phyloP scores from a whole-genome alignment of 192 early-diverging fungal species.

The Ambispora gerdemannii region DNA sequence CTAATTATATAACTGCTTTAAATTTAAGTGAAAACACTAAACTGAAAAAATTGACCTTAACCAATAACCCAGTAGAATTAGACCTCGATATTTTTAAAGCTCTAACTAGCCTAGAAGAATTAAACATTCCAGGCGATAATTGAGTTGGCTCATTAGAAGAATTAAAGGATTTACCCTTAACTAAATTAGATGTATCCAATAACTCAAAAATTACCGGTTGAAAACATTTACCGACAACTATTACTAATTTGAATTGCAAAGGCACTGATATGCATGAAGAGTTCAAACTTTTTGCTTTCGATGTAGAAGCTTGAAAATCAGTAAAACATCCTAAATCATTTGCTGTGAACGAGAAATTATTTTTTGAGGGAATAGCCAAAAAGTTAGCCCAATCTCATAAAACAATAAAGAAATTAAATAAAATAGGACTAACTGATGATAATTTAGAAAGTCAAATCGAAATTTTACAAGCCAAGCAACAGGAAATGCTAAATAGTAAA shows the following conservation, averaged over 20 bases:
- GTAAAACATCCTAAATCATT: neutral
- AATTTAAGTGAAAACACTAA: neutral
- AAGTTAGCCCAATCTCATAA: neutral
- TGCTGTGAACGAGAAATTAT: neutral
- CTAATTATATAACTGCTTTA: neutral
- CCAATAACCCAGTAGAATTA: neutral
- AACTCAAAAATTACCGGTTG: neutral
- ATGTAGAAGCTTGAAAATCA: neutral
- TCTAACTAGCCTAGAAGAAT: neutral
- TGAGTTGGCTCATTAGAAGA: neutral
- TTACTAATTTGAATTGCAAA: neutral
- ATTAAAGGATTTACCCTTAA: neutral
- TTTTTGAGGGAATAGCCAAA: neutral
- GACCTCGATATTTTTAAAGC: neutral
- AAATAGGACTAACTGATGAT: neutral
- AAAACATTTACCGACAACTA: neutral
- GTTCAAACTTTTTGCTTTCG: neutral
- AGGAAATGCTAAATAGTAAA: neutral
- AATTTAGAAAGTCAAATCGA: neutral
- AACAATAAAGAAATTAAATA: neutral
- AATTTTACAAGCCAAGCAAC: neutral
- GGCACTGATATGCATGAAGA: neutral
- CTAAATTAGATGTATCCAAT: neutral
- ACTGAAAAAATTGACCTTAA: neutral
- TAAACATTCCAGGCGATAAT: neutral